phyloP scores from a whole-genome alignment of 805 yeast genomes.

The Monosporozyma aquatica region DNA sequence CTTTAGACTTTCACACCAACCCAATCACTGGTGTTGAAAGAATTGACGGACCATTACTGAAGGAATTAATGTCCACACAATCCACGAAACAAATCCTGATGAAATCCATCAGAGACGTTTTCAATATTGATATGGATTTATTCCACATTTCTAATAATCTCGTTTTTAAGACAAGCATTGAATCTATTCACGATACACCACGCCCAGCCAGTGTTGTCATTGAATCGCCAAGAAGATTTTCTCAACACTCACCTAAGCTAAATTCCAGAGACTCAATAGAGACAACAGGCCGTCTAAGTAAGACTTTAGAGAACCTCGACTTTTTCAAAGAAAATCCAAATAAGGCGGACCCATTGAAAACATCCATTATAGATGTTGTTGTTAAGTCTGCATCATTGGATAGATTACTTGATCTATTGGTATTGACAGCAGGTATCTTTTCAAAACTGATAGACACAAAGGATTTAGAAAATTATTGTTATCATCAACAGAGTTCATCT shows the following conservation, averaged over 20 bases:
- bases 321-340: constrained; percentile 24
- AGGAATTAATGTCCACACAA: constrained; percentile 18
- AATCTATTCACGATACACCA: constrained; percentile 27
- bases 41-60: constrained; percentile 33
- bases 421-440: constrained; percentile 59
- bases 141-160: constrained; percentile 48
- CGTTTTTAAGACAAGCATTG: constrained; percentile 46
- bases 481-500: constrained; percentile 15
- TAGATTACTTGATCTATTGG: constrained; percentile 68
- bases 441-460: constrained; percentile 34
- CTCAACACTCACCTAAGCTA: constrained; percentile 28
- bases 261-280: constrained; percentile 18
- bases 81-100: constrained; percentile 41
- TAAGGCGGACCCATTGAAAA: constrained; percentile 29
- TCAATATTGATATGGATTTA: constrained; percentile 50
- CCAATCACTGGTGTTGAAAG: constrained; percentile 39
- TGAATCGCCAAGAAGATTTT: constrained; percentile 38
- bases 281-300: constrained; percentile 15
- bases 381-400: constrained; percentile 66
- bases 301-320: constrained; percentile 25
- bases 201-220: constrained; percentile 41
- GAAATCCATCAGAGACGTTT: constrained; percentile 50
- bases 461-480: constrained; percentile 36
- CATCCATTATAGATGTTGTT: constrained; percentile 37
- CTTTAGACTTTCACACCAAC: constrained; percentile 4